Evolutionary conservation across 2,329 filamentous ascomycete genomes (phyloP).

Genomic region (Lachnellula occidentalis): DNA sequence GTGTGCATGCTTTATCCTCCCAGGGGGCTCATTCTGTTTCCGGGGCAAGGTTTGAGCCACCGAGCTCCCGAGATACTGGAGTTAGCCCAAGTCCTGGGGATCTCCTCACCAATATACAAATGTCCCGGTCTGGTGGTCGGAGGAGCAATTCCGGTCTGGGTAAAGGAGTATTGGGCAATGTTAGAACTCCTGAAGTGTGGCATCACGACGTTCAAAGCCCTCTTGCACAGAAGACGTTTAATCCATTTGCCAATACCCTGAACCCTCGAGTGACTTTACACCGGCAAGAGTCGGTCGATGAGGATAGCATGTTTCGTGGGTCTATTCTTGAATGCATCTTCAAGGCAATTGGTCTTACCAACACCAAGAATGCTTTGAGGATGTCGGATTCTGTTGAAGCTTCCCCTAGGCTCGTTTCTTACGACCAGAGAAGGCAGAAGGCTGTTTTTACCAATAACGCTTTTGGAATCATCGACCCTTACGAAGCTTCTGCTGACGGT

Average conservation of each 20-base stretch:
- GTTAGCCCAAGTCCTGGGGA: constrained; percentile 65
- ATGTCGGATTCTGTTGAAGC: constrained; percentile 73
- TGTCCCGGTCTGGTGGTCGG: constrained; percentile 55
- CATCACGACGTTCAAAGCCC: constrained; percentile 29
- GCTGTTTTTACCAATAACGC: constrained; percentile 75
- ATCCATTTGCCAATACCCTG: constrained; percentile 49
- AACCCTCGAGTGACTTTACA: constrained; percentile 50
- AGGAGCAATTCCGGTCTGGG: constrained; percentile 21
- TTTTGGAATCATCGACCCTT: constrained; percentile 85
- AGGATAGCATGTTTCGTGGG: constrained; percentile 82
- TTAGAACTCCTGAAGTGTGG: constrained; percentile 28
- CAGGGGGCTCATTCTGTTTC: constrained; percentile 16
- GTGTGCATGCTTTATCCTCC: constrained; percentile 52
- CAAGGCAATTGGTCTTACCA: constrained; percentile 80
- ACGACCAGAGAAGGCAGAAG: constrained; percentile 76
- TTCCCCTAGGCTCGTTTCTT: constrained; percentile 78
- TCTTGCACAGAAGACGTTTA: constrained; percentile 43
- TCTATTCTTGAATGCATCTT: constrained; percentile 95
- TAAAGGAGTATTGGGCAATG: constrained; percentile 17
- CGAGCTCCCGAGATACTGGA: constrained; percentile 29
- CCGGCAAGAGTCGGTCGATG: constrained; percentile 76
- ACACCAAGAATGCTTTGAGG: constrained; percentile 57
- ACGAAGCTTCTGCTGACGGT: constrained; percentile 70
- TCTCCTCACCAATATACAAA: constrained; percentile 70
- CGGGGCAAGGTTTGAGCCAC: constrained; percentile 29